These are phyloP conservation scores for Leucosporidium scottii DNA, from an alignment of 768 basidiomycete genomes.

Conservation along the genomic window DNA sequence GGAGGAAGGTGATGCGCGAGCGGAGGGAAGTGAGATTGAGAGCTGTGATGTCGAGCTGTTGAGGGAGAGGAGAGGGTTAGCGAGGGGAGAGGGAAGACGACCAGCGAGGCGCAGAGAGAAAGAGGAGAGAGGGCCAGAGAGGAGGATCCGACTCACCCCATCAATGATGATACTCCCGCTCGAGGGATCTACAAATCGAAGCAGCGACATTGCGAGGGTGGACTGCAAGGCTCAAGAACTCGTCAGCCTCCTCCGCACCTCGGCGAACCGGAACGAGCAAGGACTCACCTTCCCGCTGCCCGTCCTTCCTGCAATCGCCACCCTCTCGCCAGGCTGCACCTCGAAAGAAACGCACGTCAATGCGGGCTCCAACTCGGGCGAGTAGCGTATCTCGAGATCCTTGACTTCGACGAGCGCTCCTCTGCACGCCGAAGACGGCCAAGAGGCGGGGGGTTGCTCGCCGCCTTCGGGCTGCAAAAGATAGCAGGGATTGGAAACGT, in stretches of 20 bases:
- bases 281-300: constrained; percentile 44
- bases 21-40: constrained; percentile 53
- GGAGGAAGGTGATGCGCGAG: constrained; percentile 19
- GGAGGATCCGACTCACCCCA: constrained; percentile 51
- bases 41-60: constrained; percentile 43
- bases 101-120: neutral
- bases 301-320: constrained; percentile 62
- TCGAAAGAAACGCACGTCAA: constrained; percentile 56
- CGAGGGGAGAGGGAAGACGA: too few species aligned
- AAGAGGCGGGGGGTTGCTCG: constrained; percentile 46
- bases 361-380: constrained; percentile 55
- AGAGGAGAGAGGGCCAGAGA: constrained; percentile 44
- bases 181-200: constrained; percentile 45
- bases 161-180: constrained; percentile 42
- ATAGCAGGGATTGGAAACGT: too few species aligned
- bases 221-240: constrained; percentile 43
- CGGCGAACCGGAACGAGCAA: constrained; percentile 51
- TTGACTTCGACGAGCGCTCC: constrained; percentile 51
- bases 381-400: constrained; percentile 57
- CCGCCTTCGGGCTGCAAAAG: constrained; percentile 31
- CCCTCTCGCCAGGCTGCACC: constrained; percentile 58
- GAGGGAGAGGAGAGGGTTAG: constrained; percentile 40
- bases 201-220: constrained; percentile 45
- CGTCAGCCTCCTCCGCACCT: constrained; percentile 36
- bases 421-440: constrained; percentile 33